Percentiles rank a stretch among this genome's conserved stretches.
These are phyloP conservation scores for Oryza nivara DNA, from an alignment of 176 grass and related monocot species.

Conservation along the genomic window DNA sequence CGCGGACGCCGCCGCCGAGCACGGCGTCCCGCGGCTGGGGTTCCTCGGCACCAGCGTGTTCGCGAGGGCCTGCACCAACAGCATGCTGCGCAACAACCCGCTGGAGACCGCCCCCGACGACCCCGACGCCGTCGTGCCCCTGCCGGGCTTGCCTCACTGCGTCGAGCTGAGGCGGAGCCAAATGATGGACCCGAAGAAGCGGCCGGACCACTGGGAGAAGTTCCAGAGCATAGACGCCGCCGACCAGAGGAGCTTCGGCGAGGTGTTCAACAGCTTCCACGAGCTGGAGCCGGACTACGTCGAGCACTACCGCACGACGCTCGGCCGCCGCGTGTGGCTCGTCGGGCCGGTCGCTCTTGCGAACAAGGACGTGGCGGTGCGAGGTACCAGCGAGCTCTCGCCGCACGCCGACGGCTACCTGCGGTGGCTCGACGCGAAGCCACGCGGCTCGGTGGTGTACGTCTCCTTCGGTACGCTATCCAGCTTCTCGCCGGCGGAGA, in stretches of 20 bases:
- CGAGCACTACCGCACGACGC: slow-evolving; percentile 17
- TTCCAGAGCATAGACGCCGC: neutral
- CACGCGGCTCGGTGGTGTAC: slow-evolving; percentile 50
- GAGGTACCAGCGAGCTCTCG: slow-evolving; percentile 41
- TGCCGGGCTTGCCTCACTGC: slow-evolving; percentile 53
- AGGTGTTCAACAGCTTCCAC: slow-evolving; percentile 67
- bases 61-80: slow-evolving; percentile 31
- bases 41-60: slow-evolving; percentile 60
- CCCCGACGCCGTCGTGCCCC: neutral
- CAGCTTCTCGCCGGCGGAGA: slow-evolving; percentile 32
- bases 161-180: slow-evolving; percentile 48
- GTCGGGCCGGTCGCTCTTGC: slow-evolving; percentile 58
- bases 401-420: slow-evolving; percentile 26
- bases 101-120: slow-evolving; percentile 5
- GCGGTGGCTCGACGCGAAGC: slow-evolving; percentile 53
- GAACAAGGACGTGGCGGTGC: slow-evolving; percentile 25
- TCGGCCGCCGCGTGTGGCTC: slow-evolving; percentile 43
- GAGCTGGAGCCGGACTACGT: slow-evolving; percentile 61
- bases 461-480: slow-evolving; percentile 58
- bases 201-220: neutral
- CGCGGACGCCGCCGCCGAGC: slow-evolving; percentile 27
- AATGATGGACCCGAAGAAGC: slow-evolving; percentile 9
- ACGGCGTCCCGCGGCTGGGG: slow-evolving; percentile 45
- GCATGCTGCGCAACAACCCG: slow-evolving; percentile 23
- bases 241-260: slow-evolving; percentile 42